Base-by-base conservation (phyloP, 139 green algal genomes). In the Desmodesmus armatus region DNA sequence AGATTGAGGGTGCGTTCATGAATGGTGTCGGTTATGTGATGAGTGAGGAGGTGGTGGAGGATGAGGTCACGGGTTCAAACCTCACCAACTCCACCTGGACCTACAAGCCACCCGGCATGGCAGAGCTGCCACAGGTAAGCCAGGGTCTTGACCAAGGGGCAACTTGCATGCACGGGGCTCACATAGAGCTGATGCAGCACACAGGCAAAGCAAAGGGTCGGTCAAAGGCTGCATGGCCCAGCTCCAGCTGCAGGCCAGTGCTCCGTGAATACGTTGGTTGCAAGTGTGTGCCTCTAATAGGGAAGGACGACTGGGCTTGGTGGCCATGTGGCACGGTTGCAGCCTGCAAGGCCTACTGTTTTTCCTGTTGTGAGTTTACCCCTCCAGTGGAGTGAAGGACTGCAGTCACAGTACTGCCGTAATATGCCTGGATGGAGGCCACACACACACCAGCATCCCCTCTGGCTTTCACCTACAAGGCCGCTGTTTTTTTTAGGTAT, bases 1-100 rank as follows among this genome's bases (percentile, higher is more conserved):
- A 84, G 78, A 31, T 84, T 60, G 78, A 84, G 62, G 78, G 78
- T 43, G 78, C 78, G 35, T 84, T 84, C 78, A 62, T 84, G 62
- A 47, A 76, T 41, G 78, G 78, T 43, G 62, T 84, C 6, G 78
- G 78, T n/a, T n/a, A 76, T 11, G 78, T 84, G 60, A 3, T 84
- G 21, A 72, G n/a, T 63, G 78, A 84, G 40, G 78, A 84, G 78
- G 78, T 84, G 27, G 11, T 84, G 39, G 78, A 84, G 65, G 78
- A 84, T 66, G 39, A 44, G 5, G 9, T 3, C 11, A 84, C 37
- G 7, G 78, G 78, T 2, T 21, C 31, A 7, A 33, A 2, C 23
- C 9, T 84, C n/a, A 84, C 6, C 65, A 66, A 39, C 78, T 43
- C 19, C 37, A 84, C 78, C 29, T 84, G 78, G 78, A 55, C 23